Base-by-base conservation (phyloP, 306 rosid genomes). In the Boehmeria nivea region DNA sequence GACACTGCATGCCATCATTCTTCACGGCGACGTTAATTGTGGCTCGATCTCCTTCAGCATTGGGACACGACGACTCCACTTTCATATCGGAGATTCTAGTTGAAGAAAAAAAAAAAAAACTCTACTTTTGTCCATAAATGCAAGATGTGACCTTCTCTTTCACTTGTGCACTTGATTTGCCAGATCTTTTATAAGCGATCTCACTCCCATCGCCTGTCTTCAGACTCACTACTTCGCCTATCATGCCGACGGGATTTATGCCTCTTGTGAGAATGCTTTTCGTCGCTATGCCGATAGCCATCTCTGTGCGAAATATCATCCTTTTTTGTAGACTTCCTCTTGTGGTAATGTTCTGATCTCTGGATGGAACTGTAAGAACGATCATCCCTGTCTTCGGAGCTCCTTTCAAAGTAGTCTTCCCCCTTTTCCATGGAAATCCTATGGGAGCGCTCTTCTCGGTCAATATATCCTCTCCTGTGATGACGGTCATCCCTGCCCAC, bases 361-460 rank as follows among this genome's bases (percentile, higher is more conserved):
- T 73, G 76, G 9, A 43, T 57, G 13, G 63, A 64, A 46, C 28
- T 37, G 40, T 14, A 67, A 15, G 76, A 50, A 58, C 7, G 24
- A 5, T 72, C 86, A 20, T 67, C 76, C 25, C 27, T 66, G 43
- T 66, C 79, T 49, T 42, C 43, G 13, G 78, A 78, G 39, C 73
- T 80, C 60, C 76, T 66, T 26, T 46, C 78, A 21, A 22, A 42
- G 54, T 14, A 49, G 33, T 26, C 51, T 34, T 74, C 76, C 11
- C 64, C 67, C 26, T 12, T 25, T 23, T 76, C 81, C 37, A 12
- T 67, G 13, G 65, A 48, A 25, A 17, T 58, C 65, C 65, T 54
- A 59, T 8, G 38, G 9, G 52, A 16, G 55, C 9, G 67, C 55
- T 71, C 79, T 9, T 78, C 79, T 19, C 9, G 73, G 57, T 72